Conservation (phyloP, 805 yeast species). For the Wickerhamiella domercqiae region DNA sequence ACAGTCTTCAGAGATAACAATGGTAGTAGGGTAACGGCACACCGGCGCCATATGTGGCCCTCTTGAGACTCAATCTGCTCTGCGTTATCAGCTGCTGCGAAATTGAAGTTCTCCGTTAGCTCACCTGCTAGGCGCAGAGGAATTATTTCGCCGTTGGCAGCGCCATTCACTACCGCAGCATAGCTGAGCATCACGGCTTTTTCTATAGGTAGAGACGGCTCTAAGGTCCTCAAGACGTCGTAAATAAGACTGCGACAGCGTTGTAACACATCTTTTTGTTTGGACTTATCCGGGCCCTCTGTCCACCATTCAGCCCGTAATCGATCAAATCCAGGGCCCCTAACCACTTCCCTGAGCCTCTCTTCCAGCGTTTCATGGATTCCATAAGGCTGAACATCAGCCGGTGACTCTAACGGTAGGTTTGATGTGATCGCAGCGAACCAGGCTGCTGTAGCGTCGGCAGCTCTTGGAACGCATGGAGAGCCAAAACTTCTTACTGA, state of each 20-base stretch:
- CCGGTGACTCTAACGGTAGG: neutral
- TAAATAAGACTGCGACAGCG: constrained; percentile 4
- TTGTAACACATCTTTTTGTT: neutral
- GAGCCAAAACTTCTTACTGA: neutral
- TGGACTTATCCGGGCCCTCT: neutral
- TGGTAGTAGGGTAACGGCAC: constrained; percentile 24
- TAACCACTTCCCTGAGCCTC: neutral
- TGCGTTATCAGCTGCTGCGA: constrained; percentile 2
- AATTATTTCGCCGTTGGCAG: neutral
- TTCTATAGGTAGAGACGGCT: neutral
- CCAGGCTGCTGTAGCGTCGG: neutral
- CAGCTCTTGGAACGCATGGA: too few relatives aligned
- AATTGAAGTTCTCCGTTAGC: constrained; percentile 16
- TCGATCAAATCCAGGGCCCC: neutral
- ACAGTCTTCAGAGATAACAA: constrained; percentile 19
- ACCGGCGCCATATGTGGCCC: constrained; percentile 23
- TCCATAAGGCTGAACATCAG: neutral
- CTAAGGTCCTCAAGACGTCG: neutral
- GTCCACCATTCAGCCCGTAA: neutral
- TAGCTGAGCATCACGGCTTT: neutral
- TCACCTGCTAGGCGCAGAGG: constrained; percentile 11
- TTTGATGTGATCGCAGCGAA: neutral
- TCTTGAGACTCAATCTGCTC: constrained; percentile 15
- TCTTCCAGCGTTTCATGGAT: neutral
- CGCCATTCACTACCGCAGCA: neutral